These are phyloP conservation scores for Orbilia javanica DNA, from an alignment of 2,329 filamentous ascomycete species.

Conservation along the genomic window DNA sequence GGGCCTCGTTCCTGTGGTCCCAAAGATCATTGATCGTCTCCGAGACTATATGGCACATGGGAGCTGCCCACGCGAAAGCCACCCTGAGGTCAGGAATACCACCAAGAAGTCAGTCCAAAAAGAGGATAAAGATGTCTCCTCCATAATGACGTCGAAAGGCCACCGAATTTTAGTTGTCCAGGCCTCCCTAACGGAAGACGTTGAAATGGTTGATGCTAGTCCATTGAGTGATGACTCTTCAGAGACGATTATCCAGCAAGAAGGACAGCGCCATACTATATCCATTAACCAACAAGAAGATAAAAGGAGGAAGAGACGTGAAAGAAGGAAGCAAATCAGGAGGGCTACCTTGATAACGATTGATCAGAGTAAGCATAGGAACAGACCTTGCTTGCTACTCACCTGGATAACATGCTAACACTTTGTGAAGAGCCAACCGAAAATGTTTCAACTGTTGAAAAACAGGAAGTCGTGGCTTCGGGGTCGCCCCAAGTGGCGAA, in stretches of 20 bases:
- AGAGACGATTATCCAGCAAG: constrained; percentile 25
- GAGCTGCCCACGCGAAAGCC: constrained; percentile 47
- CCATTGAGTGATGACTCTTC: constrained; percentile 37
- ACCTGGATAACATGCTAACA: not conserved
- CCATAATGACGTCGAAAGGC: not conserved
- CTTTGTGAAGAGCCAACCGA: not conserved
- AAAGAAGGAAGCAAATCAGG: constrained; percentile 29
- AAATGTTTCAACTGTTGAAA: not conserved
- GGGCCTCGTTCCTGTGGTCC: constrained; percentile 10
- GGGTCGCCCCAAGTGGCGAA: not conserved
- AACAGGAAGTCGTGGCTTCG: not conserved
- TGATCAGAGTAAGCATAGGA: not conserved
- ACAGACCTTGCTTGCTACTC: not conserved
- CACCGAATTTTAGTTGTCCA: not conserved
- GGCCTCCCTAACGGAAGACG: not conserved
- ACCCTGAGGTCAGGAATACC: not conserved
- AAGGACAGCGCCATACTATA: not conserved
- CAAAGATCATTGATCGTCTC: constrained; percentile 39
- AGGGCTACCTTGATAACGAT: not conserved
- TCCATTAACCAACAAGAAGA: not conserved
- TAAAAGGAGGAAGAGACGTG: constrained; percentile 27
- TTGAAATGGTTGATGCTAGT: constrained; percentile 44
- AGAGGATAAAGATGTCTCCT: not conserved
- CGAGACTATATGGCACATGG: constrained; percentile 23
- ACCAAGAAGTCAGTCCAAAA: not conserved